These are phyloP conservation scores for Immersiporthe knoxdaviesiana DNA, from an alignment of 2,329 filamentous ascomycete species.

Conservation along the genomic window DNA sequence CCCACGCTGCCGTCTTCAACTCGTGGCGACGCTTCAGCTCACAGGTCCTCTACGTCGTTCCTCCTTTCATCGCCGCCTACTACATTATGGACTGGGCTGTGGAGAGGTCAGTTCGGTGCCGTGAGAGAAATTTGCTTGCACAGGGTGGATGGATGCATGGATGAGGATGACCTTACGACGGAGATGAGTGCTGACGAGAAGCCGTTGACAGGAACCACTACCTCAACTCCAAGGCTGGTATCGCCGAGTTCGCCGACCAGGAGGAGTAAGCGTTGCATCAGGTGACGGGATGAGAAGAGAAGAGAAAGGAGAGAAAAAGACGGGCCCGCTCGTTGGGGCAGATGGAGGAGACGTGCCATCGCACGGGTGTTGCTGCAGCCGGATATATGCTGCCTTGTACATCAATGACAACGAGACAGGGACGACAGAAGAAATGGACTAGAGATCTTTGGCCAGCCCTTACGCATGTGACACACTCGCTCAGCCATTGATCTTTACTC, in stretches of 20 bases:
- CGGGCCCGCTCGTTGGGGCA: not conserved
- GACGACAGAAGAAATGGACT: not conserved
- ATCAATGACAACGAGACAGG: not conserved
- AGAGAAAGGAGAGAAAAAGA: not conserved
- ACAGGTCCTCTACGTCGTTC: slow-evolving; percentile 88
- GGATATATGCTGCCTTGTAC: slow-evolving; percentile 2
- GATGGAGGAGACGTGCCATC: not conserved
- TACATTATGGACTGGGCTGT: slow-evolving; percentile 87
- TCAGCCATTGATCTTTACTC: not conserved
- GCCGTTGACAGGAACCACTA: slow-evolving; percentile 68
- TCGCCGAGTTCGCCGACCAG: slow-evolving; percentile 53
- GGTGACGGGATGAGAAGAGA: not conserved
- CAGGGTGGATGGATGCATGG: no score
- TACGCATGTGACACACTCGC: not conserved
- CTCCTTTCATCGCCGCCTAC: slow-evolving; percentile 79
- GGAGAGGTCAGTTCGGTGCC: slow-evolving; percentile 72
- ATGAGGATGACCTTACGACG: not conserved
- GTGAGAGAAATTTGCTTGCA: no score
- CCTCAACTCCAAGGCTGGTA: slow-evolving; percentile 78
- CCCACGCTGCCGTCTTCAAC: slow-evolving; percentile 91
- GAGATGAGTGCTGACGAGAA: slow-evolving; percentile 29
- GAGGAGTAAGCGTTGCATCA: slow-evolving; percentile 43
- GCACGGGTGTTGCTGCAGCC: not conserved
- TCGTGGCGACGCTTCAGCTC: slow-evolving; percentile 81
- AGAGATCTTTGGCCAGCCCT: not conserved